phyloP scores from a whole-genome alignment of 2,329 filamentous ascomycete species.

The Grosmannia penicillata region DNA sequence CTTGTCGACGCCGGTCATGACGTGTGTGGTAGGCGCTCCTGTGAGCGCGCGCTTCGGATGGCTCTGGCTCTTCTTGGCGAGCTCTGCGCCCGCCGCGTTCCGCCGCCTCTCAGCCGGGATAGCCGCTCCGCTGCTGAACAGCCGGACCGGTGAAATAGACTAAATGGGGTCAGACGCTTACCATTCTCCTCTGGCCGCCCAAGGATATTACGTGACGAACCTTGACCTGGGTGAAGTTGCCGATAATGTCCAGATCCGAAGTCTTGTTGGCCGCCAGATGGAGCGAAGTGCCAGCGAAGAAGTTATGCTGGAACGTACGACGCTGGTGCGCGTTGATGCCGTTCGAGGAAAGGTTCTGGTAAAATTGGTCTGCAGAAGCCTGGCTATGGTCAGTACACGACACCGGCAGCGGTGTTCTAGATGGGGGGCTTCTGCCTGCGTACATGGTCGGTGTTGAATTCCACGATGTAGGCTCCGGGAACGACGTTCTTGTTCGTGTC shows the following conservation, averaged over 20 bases:
- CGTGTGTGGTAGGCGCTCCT: slow-evolving; percentile 16
- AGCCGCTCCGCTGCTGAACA: slow-evolving; percentile 22
- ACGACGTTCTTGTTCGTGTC: slow-evolving; percentile 14
- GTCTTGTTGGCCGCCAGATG: not conserved
- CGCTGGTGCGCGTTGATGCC: not conserved
- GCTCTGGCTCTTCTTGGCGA: too few species aligned
- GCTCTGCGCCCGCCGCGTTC: too few species aligned
- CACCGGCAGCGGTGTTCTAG: slow-evolving; percentile 16
- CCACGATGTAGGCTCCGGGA: slow-evolving; percentile 35
- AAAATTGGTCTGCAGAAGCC: not conserved
- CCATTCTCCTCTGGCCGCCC: too few species aligned
- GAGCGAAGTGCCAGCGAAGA: not conserved
- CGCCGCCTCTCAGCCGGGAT: slow-evolving; percentile 11
- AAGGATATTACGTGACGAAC: not conserved
- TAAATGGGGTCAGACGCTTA: not conserved
- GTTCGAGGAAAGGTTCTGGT: not conserved
- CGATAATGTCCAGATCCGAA: not conserved
- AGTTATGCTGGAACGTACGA: not conserved
- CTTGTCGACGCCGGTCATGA: not conserved
- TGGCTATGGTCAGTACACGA: not conserved
- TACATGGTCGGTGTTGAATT: slow-evolving; percentile 30
- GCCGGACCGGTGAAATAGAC: slow-evolving; percentile 6
- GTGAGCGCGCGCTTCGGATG: not conserved
- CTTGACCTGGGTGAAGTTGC: slow-evolving; percentile 1
- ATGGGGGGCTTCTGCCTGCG: too few species aligned